These are phyloP conservation scores for Moricandia arvensis DNA, from an alignment of 345 rosid species.

Conservation along the genomic window DNA sequence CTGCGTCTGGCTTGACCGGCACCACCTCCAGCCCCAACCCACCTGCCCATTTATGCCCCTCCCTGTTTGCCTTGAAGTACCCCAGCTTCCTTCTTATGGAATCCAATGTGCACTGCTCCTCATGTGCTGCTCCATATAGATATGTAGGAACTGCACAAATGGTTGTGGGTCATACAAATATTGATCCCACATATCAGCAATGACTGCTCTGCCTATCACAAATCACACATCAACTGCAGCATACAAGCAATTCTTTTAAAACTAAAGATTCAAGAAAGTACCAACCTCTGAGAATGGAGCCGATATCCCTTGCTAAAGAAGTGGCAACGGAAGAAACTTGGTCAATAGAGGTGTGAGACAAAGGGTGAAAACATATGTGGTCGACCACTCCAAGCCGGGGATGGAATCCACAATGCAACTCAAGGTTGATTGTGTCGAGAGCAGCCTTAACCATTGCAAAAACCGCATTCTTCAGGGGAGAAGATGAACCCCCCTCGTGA, in stretches of 20 bases:
- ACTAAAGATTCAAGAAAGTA: background rate
- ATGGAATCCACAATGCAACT: conserved; percentile 73
- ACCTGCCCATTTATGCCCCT: conserved; percentile 72
- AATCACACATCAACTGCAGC: too few relatives aligned
- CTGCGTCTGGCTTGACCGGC: conserved; percentile 63
- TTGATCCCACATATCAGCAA: background rate
- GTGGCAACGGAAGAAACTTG: conserved; percentile 66
- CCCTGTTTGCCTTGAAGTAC: conserved; percentile 72
- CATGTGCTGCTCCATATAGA: conserved; percentile 72
- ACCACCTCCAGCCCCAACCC: conserved; percentile 49
- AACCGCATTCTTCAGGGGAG: conserved; percentile 49
- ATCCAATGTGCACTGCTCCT: conserved; percentile 64
- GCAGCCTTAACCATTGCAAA: conserved; percentile 86
- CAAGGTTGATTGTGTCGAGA: conserved; percentile 57
- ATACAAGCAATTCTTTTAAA: too few relatives aligned
- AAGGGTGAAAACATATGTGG: conserved; percentile 87
- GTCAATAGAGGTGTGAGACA: conserved; percentile 55
- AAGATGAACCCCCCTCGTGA: conserved; percentile 30
- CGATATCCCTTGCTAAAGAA: conserved; percentile 66
- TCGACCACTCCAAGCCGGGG: conserved; percentile 94
- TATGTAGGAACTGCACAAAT: conserved; percentile 72
- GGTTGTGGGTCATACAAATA: background rate
- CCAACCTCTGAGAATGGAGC: conserved; percentile 69
- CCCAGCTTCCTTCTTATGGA: conserved; percentile 83
- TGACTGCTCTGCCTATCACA: background rate